Evolutionary conservation across 2,329 filamentous ascomycete genomes (phyloP).

Genomic region (Talaromyces islandicus): DNA sequence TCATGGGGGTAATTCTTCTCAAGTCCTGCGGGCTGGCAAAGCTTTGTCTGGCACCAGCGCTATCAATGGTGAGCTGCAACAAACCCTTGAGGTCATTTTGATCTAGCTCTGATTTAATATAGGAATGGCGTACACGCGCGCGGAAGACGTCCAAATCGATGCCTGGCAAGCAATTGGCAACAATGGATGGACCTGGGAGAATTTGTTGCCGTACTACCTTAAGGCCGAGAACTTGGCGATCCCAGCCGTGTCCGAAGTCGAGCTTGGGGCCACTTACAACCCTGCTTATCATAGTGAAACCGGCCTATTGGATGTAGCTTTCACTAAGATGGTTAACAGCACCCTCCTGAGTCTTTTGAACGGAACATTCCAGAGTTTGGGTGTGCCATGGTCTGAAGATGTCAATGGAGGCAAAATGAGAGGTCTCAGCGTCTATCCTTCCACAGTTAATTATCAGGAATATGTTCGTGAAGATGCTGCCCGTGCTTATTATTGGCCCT

Average conservation of each 20-base stretch:
- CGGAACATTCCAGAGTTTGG: slow-evolving; percentile 27
- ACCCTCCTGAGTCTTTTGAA: slow-evolving; percentile 27
- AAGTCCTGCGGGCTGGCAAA: slow-evolving; percentile 35
- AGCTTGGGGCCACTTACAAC: slow-evolving; percentile 19
- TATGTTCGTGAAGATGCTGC: slow-evolving; percentile 43
- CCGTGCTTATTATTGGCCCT: slow-evolving; percentile 43
- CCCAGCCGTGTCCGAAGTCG: slow-evolving; percentile 15
- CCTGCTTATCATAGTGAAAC: slow-evolving; percentile 19
- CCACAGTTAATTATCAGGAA: slow-evolving; percentile 33
- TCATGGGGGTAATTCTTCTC: slow-evolving; percentile 22
- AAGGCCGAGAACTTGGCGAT: slow-evolving; percentile 21
- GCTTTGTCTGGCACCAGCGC: slow-evolving; percentile 38
- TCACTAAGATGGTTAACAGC: slow-evolving; percentile 15
- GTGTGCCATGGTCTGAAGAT: slow-evolving; percentile 36
- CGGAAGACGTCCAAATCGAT: slow-evolving; percentile 30
- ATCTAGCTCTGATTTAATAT: not conserved
- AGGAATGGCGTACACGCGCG: slow-evolving; percentile 35
- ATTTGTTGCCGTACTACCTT: slow-evolving; percentile 22
- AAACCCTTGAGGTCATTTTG: not conserved
- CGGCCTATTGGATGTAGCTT: slow-evolving; percentile 26
- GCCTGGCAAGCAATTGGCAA: slow-evolving; percentile 28
- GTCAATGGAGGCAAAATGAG: slow-evolving; percentile 38
- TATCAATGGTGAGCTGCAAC: slow-evolving; percentile 32
- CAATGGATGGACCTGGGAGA: slow-evolving; percentile 25
- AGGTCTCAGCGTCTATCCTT: slow-evolving; percentile 40